These are phyloP conservation scores for Helianthus tuberosus DNA, from an alignment of 129 eudicot species.

Conservation along the genomic window DNA sequence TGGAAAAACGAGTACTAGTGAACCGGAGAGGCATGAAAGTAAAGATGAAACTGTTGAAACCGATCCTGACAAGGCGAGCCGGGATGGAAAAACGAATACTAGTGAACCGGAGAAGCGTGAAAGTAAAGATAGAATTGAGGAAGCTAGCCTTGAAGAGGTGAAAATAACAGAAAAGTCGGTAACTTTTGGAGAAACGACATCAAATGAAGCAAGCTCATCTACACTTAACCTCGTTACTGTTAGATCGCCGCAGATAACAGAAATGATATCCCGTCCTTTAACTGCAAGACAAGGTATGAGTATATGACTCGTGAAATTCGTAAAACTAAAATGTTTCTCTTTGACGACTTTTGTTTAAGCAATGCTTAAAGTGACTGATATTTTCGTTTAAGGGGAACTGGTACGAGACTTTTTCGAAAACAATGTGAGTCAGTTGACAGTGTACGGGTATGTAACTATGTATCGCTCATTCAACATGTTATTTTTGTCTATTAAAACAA, in stretches of 20 bases:
- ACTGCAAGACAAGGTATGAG: slow-evolving; percentile 66
- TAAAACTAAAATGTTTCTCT: slow-evolving; percentile 8
- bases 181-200: too few species aligned
- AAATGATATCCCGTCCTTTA: slow-evolving; percentile 5
- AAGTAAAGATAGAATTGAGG: too few species aligned
- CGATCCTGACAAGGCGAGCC: too few species aligned
- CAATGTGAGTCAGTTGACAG: slow-evolving; percentile 83
- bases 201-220: background rate
- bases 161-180: too few species aligned
- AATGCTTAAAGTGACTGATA: slow-evolving; percentile 27
- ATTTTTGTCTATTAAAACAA: background rate
- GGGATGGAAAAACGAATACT: too few species aligned
- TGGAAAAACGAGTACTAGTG: too few species aligned
- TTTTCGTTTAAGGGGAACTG: slow-evolving; percentile 61
- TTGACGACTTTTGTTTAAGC: background rate
- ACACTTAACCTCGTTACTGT: slow-evolving; percentile 31
- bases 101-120: too few species aligned
- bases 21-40: background rate
- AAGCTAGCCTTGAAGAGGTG: too few species aligned
- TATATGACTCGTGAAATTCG: slow-evolving; percentile 35
- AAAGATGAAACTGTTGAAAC: background rate
- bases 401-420: slow-evolving; percentile 58
- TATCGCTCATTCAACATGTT: slow-evolving; percentile 12
- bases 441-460: slow-evolving; percentile 61
- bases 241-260: slow-evolving; percentile 36